These are phyloP conservation scores for Seminavis robusta DNA, from an alignment of 108 stramenopile species.

Conservation along the genomic window DNA sequence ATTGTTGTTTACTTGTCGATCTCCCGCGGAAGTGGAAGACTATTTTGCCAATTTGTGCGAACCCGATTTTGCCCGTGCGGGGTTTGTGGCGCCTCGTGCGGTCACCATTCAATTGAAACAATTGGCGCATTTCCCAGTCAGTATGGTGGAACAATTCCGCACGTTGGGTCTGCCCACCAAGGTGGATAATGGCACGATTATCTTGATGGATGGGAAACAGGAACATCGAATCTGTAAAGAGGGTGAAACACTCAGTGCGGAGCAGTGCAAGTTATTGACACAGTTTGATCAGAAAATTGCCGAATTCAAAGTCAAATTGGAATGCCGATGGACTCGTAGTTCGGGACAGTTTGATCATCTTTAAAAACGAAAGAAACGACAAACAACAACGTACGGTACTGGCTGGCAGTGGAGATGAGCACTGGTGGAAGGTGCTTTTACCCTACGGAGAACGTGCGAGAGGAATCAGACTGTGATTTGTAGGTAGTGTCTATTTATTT, in stretches of 20 bases:
- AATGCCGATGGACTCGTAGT: conserved; percentile 85
- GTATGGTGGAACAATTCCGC: conserved; percentile 92
- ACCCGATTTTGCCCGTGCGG: conserved; percentile 91
- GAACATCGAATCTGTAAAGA: conserved; percentile 82
- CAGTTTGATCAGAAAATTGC: conserved; percentile 85
- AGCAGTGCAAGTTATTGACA: conserved; percentile 88
- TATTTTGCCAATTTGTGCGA: conserved; percentile 81
- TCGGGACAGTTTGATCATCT: conserved; percentile 49
- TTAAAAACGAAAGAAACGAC: too few relatives aligned
- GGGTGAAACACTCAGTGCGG: conserved; percentile 82
- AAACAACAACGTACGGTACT: too few relatives aligned
- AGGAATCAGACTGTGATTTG: too few relatives aligned
- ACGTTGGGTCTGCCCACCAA: conserved; percentile 92
- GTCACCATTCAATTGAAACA: conserved; percentile 71
- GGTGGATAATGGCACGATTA: conserved; percentile 85
- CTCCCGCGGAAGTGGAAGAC: conserved; percentile 65
- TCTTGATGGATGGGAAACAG: conserved; percentile 66
- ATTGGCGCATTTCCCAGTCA: conserved; percentile 80
- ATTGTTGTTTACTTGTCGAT: conserved; percentile 78
- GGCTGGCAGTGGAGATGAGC: too few relatives aligned
- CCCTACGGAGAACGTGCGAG: too few relatives aligned
- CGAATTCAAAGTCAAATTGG: conserved; percentile 72
- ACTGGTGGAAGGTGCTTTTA: too few relatives aligned
- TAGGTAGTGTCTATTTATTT: too few relatives aligned
- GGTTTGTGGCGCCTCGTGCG: conserved; percentile 63